Percentiles rank a stretch among this genome's conserved stretches.
Evolutionary conservation across 2,329 filamentous ascomycete genomes (phyloP).

Genomic region (Aspergillus persii): DNA sequence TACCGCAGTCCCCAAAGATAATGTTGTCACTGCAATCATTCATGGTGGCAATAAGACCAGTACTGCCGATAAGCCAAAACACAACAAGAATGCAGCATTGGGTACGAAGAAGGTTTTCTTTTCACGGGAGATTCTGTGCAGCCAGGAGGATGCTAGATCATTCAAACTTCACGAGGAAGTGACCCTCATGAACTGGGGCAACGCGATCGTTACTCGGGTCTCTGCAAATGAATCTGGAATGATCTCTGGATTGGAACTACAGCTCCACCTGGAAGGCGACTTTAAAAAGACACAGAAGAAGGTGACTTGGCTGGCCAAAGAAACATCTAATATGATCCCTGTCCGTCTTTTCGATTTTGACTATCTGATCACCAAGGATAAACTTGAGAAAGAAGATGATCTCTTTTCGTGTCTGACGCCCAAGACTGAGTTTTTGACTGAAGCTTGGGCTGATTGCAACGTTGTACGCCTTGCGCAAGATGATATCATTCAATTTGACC

Average conservation of each 20-base stretch:
- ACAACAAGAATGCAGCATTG: constrained; percentile 82
- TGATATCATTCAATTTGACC: constrained; percentile 92
- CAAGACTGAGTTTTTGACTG: constrained; percentile 69
- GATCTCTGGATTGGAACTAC: constrained; percentile 70
- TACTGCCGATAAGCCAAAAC: constrained; percentile 75
- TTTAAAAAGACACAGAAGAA: constrained; percentile 96
- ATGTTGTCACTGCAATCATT: constrained; percentile 68
- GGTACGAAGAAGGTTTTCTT: constrained; percentile 82
- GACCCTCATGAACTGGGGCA: constrained; percentile 94
- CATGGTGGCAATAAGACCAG: constrained; percentile 62
- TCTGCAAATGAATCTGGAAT: constrained; percentile 52
- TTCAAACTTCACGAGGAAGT: constrained; percentile 87
- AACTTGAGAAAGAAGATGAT: constrained; percentile 81
- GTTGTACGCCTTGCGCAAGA: constrained; percentile 74
- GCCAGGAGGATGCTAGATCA: constrained; percentile 78
- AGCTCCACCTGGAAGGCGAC: constrained; percentile 88
- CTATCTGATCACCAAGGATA: constrained; percentile 92
- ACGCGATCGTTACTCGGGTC: constrained; percentile 49
- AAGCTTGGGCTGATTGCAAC: constrained; percentile 77
- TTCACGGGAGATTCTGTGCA: constrained; percentile 62
- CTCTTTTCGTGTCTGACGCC: constrained; percentile 82
- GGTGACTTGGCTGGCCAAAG: constrained; percentile 83
- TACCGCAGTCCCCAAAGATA: constrained; percentile 68
- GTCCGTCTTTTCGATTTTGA: constrained; percentile 92
- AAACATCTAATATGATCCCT: constrained; percentile 68